Percentiles rank a stretch among this genome's conserved stretches.
Conservation (phyloP, 2,329 filamentous ascomycete genomes). For the Monilinia polystroma region DNA sequence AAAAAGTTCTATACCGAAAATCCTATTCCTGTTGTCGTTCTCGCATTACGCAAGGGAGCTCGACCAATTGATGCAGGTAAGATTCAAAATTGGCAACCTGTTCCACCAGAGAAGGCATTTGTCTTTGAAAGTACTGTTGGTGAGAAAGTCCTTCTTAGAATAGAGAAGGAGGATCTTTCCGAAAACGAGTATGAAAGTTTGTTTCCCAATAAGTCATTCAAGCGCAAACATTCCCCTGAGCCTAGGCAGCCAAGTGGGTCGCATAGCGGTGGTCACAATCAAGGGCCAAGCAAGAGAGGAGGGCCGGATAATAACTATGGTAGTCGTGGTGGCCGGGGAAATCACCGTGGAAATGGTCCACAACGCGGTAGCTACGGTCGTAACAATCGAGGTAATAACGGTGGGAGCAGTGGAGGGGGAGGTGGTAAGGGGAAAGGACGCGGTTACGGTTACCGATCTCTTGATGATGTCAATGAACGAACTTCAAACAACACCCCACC, state of each 20-base stretch:
- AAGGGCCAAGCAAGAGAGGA: constrained; percentile 38
- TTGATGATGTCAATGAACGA: constrained; percentile 61
- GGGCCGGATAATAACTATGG: constrained; percentile 37
- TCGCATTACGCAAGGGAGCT: constrained; percentile 74
- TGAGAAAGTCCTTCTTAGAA: constrained; percentile 79
- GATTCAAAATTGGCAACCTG: constrained; percentile 80
- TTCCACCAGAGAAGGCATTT: constrained; percentile 68
- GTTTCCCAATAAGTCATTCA: constrained; percentile 59
- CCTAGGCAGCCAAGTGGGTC: constrained; percentile 34
- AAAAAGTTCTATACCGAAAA: constrained; percentile 78
- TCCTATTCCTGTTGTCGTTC: constrained; percentile 72
- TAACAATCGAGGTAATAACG: constrained; percentile 38
- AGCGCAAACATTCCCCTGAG: constrained; percentile 60
- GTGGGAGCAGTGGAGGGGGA: constrained; percentile 29
- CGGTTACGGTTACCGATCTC: constrained; percentile 59
- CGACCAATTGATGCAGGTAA: constrained; percentile 76
- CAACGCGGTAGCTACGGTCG: constrained; percentile 39
- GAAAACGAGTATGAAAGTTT: constrained; percentile 65
- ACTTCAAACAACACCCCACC: constrained; percentile 43
- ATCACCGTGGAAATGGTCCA: constrained; percentile 46
- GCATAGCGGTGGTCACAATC: constrained; percentile 37
- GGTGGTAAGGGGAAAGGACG: constrained; percentile 46
- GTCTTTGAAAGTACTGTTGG: constrained; percentile 80
- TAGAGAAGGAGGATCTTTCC: constrained; percentile 67
- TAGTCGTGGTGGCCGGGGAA: constrained; percentile 39